phyloP scores from a whole-genome alignment of 2,329 filamentous ascomycete genomes.

The Amphichorda felina region DNA sequence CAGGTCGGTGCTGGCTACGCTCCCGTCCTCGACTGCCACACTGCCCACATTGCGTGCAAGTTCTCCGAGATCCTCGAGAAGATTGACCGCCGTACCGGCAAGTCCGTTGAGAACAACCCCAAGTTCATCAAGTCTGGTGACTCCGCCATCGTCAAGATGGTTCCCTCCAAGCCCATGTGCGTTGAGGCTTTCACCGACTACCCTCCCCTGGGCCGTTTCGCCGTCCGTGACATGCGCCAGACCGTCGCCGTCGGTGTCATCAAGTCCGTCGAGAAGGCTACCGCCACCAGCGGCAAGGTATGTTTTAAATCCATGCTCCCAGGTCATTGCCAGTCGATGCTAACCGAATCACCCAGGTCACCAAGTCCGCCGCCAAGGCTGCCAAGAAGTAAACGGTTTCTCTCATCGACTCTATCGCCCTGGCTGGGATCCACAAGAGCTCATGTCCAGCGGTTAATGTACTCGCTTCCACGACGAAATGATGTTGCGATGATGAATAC shows the following conservation, averaged over 20 bases:
- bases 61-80: constrained; percentile 99
- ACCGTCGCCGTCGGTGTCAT: constrained; percentile 92
- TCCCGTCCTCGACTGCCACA: constrained; percentile 99
- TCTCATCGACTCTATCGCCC: constrained; percentile 9
- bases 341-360: constrained; percentile 25
- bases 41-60: constrained; percentile 99
- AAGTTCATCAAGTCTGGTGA: constrained; percentile 99
- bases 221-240: constrained; percentile 96
- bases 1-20: constrained; percentile 99
- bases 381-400: constrained; percentile 54
- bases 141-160: constrained; percentile 99
- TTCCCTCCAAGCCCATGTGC: constrained; percentile 99
- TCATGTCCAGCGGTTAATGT: constrained; percentile 17
- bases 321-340: too few species aligned
- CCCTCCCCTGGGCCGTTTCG: constrained; percentile 98
- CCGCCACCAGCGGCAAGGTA: constrained; percentile 42
- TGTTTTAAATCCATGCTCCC: too few species aligned
- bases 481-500: constrained; percentile 32
- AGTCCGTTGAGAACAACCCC: constrained; percentile 80
- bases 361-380: constrained; percentile 63
- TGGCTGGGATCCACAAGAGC: constrained; percentile 13
- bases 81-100: constrained; percentile 99
- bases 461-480: constrained; percentile 33
- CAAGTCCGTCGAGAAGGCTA: constrained; percentile 68
- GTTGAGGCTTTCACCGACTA: constrained; percentile 99